Conservation (phyloP, 2,329 filamentous ascomycete species). For the Venturia carpophila region DNA sequence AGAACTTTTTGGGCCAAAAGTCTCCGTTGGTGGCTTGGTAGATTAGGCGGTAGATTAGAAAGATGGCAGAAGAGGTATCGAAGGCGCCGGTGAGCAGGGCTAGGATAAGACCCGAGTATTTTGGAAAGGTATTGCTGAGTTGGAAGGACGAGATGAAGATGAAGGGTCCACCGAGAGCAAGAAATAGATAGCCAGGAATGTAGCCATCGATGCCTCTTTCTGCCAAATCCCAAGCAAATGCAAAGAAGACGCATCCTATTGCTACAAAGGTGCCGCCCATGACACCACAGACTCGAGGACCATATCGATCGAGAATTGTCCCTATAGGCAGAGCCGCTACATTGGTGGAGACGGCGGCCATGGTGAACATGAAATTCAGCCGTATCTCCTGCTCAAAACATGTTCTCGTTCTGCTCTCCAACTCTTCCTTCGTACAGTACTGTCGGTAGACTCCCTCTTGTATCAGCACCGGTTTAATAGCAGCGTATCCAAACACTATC, state of each 20-base stretch:
- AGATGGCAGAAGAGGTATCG: conserved; percentile 43
- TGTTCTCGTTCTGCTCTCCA: conserved; percentile 42
- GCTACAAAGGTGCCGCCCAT: conserved; percentile 62
- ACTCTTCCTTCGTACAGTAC: conserved; percentile 49
- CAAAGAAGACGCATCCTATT: conserved; percentile 64
- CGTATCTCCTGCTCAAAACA: conserved; percentile 53
- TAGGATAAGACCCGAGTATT: conserved; percentile 41
- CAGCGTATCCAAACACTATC: conserved; percentile 76
- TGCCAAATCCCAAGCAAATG: conserved; percentile 52
- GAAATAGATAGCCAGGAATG: conserved; percentile 43
- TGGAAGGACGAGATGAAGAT: conserved; percentile 46
- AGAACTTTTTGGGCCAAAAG: conserved; percentile 42
- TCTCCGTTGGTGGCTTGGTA: conserved; percentile 36
- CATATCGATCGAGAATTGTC: conserved; percentile 73
- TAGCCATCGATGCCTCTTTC: conserved; percentile 56
- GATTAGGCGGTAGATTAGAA: conserved; percentile 40
- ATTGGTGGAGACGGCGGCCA: conserved; percentile 81
- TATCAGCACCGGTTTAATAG: conserved; percentile 72
- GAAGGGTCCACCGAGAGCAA: conserved; percentile 44
- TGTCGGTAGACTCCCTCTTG: conserved; percentile 63
- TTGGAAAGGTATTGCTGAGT: conserved; percentile 44
- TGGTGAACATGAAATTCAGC: conserved; percentile 87
- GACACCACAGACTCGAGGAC: conserved; percentile 67
- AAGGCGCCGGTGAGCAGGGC: conserved; percentile 45
- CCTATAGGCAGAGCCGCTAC: conserved; percentile 79